Evolutionary conservation across 106 monocot genomes (phyloP), one percentile per base, ranked within the genome.

Genomic region (Dioscorea dumetorum): DNA sequence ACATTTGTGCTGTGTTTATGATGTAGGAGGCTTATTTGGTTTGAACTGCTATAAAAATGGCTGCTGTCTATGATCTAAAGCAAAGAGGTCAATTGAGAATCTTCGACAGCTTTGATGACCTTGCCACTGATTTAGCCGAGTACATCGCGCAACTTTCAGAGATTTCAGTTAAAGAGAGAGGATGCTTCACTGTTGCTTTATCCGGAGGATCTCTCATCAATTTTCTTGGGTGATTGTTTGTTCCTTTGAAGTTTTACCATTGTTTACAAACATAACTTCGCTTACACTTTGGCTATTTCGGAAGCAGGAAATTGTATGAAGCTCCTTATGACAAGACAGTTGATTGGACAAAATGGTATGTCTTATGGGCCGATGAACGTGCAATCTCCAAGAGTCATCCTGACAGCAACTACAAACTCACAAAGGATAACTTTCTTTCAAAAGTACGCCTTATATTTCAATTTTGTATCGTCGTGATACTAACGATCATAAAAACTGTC

Each of bases 261-360:
- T 28, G 28, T 61, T 23, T 22, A 23, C 20, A 5, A 61, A 2
- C 23, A 24, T 61, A 23, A 15, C 28, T n/a, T 23, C 14, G 7
- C 2, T 20, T n/a, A 23, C 9, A 19, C 16, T 16, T 56, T 18
- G 13, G 13, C 16, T 18, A 5, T 56, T 19, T 4, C n/a, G 48
- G 12, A 12, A 24, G 33, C 74, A 80, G 80, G 59, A 80, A 80
- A 62, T 70, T 80, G 2, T 65, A 70, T 12, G 75, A 80, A 70
- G 62, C 74, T 23, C 75, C 80, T 34, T 75, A 80, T 19, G 71
- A 60, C 22, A 74, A 71, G 59, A 75, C 80, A 0, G 75, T 80
- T 17, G 80, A 80, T 32, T 80, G 80, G 80, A 70, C 66, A 31
- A 80, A 80, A 49, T 80, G 80, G 80, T 60, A 75, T 72, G 51